These are phyloP conservation scores for Chamaecyparis obtusa DNA, from an alignment of 75 land plant species.

Conservation along the genomic window DNA sequence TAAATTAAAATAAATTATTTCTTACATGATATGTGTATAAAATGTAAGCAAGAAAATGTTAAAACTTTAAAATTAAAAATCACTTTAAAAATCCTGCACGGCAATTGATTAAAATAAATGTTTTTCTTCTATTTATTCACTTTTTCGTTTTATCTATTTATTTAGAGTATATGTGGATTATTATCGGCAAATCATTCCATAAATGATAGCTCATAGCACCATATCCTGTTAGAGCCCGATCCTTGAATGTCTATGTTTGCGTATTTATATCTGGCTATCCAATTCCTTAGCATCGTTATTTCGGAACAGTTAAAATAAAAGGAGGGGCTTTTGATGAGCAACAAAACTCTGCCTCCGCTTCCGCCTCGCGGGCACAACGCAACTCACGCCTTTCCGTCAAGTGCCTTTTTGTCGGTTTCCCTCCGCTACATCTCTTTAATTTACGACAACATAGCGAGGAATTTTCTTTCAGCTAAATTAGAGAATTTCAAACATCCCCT, in stretches of 20 bases:
- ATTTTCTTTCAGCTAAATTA: background rate
- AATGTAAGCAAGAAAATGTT: no score
- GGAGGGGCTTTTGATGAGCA: background rate
- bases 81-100: no score
- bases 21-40: no score
- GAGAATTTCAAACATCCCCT: background rate
- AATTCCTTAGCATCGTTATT: background rate
- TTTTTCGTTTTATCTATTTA: background rate
- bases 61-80: no score
- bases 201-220: no score
- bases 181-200: conserved; percentile 6
- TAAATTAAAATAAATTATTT: no score
- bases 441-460: background rate
- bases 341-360: conserved; percentile 4
- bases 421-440: background rate
- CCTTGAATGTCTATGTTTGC: background rate
- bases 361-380: background rate
- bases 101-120: background rate
- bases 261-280: background rate
- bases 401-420: conserved; percentile 7
- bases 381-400: conserved; percentile 8
- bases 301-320: background rate
- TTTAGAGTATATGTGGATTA: background rate
- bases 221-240: background rate
- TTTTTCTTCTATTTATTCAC: background rate